Conservation (phyloP, 2,329 filamentous ascomycete species). For the Penicillium italicum region DNA sequence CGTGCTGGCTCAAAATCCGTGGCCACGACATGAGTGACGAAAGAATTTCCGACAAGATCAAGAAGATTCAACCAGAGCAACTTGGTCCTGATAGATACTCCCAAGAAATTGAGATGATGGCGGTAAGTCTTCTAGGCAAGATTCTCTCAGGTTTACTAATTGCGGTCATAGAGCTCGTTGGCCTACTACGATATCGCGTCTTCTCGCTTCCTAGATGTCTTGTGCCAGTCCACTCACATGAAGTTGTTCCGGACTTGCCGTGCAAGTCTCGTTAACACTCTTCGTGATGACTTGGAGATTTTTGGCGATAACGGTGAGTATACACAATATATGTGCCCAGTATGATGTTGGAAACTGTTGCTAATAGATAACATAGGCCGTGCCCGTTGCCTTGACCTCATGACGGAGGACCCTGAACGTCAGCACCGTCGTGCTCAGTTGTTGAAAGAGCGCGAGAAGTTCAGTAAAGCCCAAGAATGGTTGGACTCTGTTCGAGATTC, state of each 20-base stretch:
- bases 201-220: constrained; percentile 38
- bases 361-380: constrained; percentile 23
- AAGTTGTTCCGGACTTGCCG: constrained; percentile 38
- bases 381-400: constrained; percentile 35
- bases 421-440: constrained; percentile 32
- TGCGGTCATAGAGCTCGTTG: constrained; percentile 27
- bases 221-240: constrained; percentile 37
- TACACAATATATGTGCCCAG: not conserved
- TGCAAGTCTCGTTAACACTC: constrained; percentile 28
- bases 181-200: constrained; percentile 42
- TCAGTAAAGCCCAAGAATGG: constrained; percentile 35
- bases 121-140: constrained; percentile 28
- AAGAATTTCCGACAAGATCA: constrained; percentile 17
- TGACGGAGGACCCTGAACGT: constrained; percentile 38
- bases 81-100: constrained; percentile 35
- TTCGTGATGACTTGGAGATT: constrained; percentile 32
- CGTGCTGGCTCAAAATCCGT: constrained; percentile 11
- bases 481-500: constrained; percentile 15
- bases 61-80: constrained; percentile 25
- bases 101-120: constrained; percentile 43
- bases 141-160: constrained; percentile 3
- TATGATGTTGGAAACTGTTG: not conserved
- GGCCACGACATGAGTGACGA: constrained; percentile 14
- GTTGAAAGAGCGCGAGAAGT: constrained; percentile 32
- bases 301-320: constrained; percentile 31